Evolutionary conservation across 2,329 filamentous ascomycete species (phyloP).

Genomic region (Colletotrichum simmondsii): DNA sequence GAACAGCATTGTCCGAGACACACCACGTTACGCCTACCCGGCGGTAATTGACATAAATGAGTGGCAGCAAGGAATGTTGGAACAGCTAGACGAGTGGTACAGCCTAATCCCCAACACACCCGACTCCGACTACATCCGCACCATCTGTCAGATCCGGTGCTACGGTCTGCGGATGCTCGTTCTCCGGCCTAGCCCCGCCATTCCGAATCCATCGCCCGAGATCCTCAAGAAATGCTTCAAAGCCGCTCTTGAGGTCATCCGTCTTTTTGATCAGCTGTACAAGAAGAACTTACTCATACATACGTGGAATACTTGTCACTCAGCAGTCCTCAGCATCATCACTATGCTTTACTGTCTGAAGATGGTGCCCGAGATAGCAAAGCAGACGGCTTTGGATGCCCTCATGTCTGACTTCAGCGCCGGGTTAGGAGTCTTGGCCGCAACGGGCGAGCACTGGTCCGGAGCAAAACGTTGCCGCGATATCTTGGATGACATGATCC

Average conservation of each 20-base stretch:
- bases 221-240: conserved; percentile 53
- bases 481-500: conserved; percentile 53
- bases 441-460: conserved; percentile 62
- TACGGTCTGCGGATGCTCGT: conserved; percentile 61
- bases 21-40: conserved; percentile 60
- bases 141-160: conserved; percentile 56
- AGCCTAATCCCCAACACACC: conserved; percentile 6
- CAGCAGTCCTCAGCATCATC: conserved; percentile 57
- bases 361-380: conserved; percentile 53
- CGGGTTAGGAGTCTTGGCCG: conserved; percentile 59
- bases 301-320: conserved; percentile 60
- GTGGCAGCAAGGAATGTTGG: conserved; percentile 58
- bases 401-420: conserved; percentile 54
- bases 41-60: conserved; percentile 53
- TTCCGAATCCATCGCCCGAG: conserved; percentile 56
- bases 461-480: conserved; percentile 59
- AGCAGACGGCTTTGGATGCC: conserved; percentile 39
- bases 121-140: conserved; percentile 39
- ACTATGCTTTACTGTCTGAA: conserved; percentile 64
- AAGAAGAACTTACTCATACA: conserved; percentile 55
- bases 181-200: conserved; percentile 61
- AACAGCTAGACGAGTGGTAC: conserved; percentile 52
- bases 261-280: conserved; percentile 55
- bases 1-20: conserved; percentile 60
- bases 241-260: conserved; percentile 53